These are phyloP conservation scores for Lachancea sp. DNA, from an alignment of 805 yeast species.

Conservation along the genomic window DNA sequence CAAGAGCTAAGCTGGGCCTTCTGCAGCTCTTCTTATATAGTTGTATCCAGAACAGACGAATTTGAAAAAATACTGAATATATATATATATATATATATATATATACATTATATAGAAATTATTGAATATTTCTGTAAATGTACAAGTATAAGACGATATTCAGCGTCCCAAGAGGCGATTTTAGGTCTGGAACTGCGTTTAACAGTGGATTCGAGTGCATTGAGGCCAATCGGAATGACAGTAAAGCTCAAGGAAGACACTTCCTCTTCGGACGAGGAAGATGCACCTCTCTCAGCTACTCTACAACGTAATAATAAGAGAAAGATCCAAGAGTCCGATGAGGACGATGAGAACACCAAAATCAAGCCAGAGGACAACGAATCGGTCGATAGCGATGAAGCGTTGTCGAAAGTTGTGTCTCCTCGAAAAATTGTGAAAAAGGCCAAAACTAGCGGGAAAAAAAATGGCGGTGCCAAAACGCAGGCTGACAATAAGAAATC, in stretches of 20 bases:
- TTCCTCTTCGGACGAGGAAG: constrained; percentile 10
- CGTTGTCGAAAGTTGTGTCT: constrained; percentile 4
- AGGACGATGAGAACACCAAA: constrained; percentile 17
- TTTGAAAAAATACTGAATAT: too few species aligned
- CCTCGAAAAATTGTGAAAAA: background rate
- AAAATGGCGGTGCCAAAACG: background rate
- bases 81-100: too few species aligned
- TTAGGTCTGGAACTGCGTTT: too few species aligned
- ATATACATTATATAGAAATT: too few species aligned
- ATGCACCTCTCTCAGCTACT: constrained; percentile 16
- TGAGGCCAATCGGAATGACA: constrained; percentile 3
- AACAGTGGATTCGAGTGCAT: too few species aligned
- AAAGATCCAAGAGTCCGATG: constrained; percentile 13
- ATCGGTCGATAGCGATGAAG: constrained; percentile 14
- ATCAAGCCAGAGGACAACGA: constrained; percentile 10
- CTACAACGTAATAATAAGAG: constrained; percentile 12
- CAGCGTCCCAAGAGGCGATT: too few species aligned
- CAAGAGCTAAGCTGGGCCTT: too few species aligned
- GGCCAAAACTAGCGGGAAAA: background rate
- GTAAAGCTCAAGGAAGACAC: constrained; percentile 8
- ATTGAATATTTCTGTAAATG: too few species aligned
- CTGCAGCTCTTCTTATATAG: too few species aligned
- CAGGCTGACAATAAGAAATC: background rate
- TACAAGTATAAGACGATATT: too few species aligned
- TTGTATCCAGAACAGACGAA: too few species aligned